phyloP scores from a whole-genome alignment of 305 asterid genomes.

The Caryopteris hybrid region DNA sequence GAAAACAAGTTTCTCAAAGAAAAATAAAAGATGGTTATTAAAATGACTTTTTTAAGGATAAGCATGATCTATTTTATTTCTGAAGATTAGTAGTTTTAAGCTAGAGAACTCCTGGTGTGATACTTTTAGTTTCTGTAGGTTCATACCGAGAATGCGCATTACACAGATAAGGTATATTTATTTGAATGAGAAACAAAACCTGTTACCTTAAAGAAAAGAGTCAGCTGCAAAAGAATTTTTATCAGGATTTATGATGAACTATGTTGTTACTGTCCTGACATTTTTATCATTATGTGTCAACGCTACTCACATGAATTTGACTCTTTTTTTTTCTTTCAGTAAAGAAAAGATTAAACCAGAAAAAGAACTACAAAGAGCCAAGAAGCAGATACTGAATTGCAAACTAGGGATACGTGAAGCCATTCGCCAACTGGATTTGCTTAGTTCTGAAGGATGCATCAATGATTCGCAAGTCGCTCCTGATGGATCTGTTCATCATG shows the following conservation, averaged over 20 bases:
- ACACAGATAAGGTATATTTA: not conserved
- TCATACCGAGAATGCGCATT: not conserved
- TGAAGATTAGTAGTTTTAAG: not conserved
- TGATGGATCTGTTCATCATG: slow-evolving; percentile 92
- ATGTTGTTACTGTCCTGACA: not conserved
- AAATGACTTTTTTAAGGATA: not conserved
- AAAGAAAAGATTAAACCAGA: slow-evolving; percentile 95
- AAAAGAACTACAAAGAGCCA: slow-evolving; percentile 80
- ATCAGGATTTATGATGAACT: not conserved
- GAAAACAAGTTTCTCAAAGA: not conserved
- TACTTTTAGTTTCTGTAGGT: not conserved
- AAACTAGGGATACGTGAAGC: slow-evolving; percentile 96
- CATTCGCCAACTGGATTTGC: slow-evolving; percentile 72
- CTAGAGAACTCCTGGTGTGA: not conserved
- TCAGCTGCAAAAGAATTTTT: not conserved
- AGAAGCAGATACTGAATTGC: slow-evolving; percentile 75
- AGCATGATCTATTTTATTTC: not conserved
- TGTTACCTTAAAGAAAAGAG: not conserved
- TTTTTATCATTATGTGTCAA: not conserved
- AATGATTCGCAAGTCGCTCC: slow-evolving; percentile 63
- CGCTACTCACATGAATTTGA: slow-evolving; percentile 10
- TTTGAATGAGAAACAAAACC: slow-evolving; percentile 4
- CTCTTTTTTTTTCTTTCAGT: slow-evolving; percentile 36
- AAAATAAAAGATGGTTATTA: not conserved
- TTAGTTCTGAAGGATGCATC: slow-evolving; percentile 70